Base-by-base conservation (phyloP, 352 stramenopile species). In the Globisporangium nagaii region DNA sequence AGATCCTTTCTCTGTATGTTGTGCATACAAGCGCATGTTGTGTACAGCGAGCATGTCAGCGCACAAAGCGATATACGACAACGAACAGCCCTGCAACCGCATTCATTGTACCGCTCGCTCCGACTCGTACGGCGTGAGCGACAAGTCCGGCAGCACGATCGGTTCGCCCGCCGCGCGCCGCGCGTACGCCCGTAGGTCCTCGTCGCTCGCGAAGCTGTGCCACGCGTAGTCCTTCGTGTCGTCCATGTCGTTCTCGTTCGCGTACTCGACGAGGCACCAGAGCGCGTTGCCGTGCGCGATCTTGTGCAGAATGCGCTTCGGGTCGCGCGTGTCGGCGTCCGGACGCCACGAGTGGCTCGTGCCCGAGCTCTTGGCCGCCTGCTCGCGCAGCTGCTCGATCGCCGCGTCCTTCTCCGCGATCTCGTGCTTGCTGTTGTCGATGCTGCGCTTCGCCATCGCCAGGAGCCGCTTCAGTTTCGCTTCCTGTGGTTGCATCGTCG, bases 371-470 rank as follows among this genome's bases (percentile, higher is more conserved):
- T 71, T 78, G 5, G 45, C 40, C 20, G 65, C 31, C 68, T 90
- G 68, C 43, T 69, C 61, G 2, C 69, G 73, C 11, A 88, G 63
- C 12, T 69, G 64, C 27, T 79, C 58, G 13, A 90, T 79, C 25
- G 53, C 58, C 3, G 62, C 58, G 27, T 89, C 80, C 40, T 90
- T 91, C 32, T 90, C 79, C 1, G 63, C 49, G 27, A 93, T 53
- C 30, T 93, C 81, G 53, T 88, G 76, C 51, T 93, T 91, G 60
- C 83, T 95, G 62, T 92, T 95, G 55, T 95, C 84, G 53, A 95
- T 91, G 56, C 84, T 95, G 37, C 84, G 78, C 60, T 95, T 95
- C n/a, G 84, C 84, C 77, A 92, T 84, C 11, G 81, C 79, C 31
- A 95, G 61, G 52, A 95, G 53, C 4, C 84, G 74, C 70, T 93